These are phyloP conservation scores for Orbilia blumenaviensis DNA, from an alignment of 2,329 filamentous ascomycete genomes.

Conservation along the genomic window DNA sequence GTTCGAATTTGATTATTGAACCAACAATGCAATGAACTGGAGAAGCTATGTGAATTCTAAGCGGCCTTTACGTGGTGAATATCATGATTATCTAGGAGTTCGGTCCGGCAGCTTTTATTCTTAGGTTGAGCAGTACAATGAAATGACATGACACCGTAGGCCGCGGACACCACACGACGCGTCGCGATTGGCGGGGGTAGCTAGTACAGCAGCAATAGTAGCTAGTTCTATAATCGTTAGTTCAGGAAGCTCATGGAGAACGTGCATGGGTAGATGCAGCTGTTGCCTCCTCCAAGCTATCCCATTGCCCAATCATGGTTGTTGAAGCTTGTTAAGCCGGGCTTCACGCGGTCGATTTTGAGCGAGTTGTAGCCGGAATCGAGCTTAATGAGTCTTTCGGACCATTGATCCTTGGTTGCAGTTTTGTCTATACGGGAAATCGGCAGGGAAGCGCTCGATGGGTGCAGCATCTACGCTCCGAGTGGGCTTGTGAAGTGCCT, in stretches of 20 bases:
- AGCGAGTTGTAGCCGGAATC: not conserved
- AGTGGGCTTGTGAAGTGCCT: not conserved
- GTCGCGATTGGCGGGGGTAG: no score
- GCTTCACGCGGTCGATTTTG: slow-evolving; percentile 1
- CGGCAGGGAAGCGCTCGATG: not conserved
- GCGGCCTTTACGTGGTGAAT: not conserved
- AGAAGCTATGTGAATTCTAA: no score
- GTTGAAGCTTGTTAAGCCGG: not conserved
- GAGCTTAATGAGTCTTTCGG: slow-evolving; percentile 28
- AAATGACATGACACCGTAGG: not conserved
- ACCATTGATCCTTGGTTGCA: slow-evolving; percentile 8
- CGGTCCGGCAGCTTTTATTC: not conserved
- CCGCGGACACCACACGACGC: slow-evolving; percentile 12
- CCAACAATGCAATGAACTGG: not conserved
- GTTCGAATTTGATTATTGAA: not conserved
- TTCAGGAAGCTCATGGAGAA: not conserved
- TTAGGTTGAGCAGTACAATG: no score
- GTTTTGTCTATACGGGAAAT: slow-evolving; percentile 18
- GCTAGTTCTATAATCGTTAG: no score
- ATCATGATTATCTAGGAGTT: not conserved
- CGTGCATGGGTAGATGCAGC: no score
- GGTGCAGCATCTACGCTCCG: not conserved
- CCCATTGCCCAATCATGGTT: not conserved
- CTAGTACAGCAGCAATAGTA: no score
- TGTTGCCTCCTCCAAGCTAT: not conserved